Percentiles rank a stretch among this genome's conserved stretches.
Evolutionary conservation across 495 filamentous ascomycete genomes (phyloP).

Genomic region (Talaromyces liani): DNA sequence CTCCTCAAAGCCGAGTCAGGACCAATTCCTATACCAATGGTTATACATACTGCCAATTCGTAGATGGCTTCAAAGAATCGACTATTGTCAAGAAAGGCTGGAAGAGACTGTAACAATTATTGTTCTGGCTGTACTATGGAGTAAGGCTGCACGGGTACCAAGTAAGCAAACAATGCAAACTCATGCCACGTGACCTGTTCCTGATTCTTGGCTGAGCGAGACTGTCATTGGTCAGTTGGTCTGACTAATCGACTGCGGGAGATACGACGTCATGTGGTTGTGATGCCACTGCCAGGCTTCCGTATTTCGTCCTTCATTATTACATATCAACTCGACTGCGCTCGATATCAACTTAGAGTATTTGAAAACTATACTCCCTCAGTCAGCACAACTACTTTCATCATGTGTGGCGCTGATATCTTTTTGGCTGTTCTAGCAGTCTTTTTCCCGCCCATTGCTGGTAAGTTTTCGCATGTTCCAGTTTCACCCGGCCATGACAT

Average conservation of each 20-base stretch:
- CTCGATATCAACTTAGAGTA: not conserved
- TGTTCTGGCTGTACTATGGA: not conserved
- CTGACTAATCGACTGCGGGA: not conserved
- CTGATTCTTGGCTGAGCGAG: not conserved
- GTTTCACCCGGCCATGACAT: not conserved
- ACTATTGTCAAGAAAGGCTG: not conserved
- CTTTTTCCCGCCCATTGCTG: constrained; percentile 88
- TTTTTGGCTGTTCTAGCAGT: constrained; percentile 85
- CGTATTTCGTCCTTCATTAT: not conserved
- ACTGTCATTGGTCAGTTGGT: not conserved
- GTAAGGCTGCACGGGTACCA: not conserved
- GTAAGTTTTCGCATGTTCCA: constrained; percentile 40
- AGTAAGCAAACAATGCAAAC: not conserved
- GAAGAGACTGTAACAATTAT: too few relatives aligned
- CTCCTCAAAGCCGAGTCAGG: not conserved
- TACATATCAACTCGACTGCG: too few relatives aligned
- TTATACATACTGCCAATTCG: not conserved
- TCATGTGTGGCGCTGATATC: constrained; percentile 70
- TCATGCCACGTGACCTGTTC: not conserved
- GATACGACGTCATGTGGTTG: constrained; percentile 1
- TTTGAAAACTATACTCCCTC: not conserved
- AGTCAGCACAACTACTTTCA: not conserved
- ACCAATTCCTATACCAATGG: not conserved
- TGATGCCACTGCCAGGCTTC: not conserved
- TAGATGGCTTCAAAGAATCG: not conserved